Percentiles rank a stretch among this genome's conserved stretches.
phyloP scores from a whole-genome alignment of 768 basidiomycete genomes.

The Russula compacta region DNA sequence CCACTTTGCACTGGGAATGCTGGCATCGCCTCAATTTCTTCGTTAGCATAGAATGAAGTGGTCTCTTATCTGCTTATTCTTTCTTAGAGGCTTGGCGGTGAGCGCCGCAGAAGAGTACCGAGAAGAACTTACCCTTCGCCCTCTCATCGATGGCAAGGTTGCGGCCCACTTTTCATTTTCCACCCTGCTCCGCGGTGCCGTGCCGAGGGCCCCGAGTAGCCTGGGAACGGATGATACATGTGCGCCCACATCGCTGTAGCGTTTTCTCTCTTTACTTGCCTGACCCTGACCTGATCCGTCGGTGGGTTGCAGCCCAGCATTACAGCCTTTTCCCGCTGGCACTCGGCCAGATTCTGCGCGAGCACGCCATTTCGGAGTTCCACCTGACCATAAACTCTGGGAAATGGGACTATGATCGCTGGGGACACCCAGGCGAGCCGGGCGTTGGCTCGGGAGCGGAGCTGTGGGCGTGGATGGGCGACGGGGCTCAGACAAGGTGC shows the following conservation, averaged over 20 bases:
- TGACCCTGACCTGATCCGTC: background rate
- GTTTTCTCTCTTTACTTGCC: background rate
- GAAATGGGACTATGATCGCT: constrained; percentile 79
- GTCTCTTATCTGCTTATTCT: background rate
- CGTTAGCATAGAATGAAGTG: constrained; percentile 1
- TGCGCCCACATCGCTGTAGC: constrained; percentile 25
- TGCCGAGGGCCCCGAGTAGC: constrained; percentile 47
- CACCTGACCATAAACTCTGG: constrained; percentile 88
- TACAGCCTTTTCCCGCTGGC: constrained; percentile 81
- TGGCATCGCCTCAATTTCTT: background rate
- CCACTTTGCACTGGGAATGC: background rate
- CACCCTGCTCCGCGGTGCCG: constrained; percentile 45
- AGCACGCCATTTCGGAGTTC: constrained; percentile 80
- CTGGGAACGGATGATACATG: constrained; percentile 39
- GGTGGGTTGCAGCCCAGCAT: constrained; percentile 83
- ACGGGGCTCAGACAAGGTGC: constrained; percentile 43
- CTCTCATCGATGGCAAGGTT: constrained; percentile 78
- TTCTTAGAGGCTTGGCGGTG: background rate
- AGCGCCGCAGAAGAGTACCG: constrained; percentile 30
- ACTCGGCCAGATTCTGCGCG: constrained; percentile 77
- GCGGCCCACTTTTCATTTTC: constrained; percentile 74
- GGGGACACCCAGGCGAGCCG: constrained; percentile 72
- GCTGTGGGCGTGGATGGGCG: constrained; percentile 89
- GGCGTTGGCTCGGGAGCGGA: constrained; percentile 82
- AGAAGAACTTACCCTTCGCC: constrained; percentile 45